Percentiles rank a stretch among this genome's conserved stretches.
Conservation (phyloP, 2,329 filamentous ascomycete species). For the Botrytis medusae region DNA sequence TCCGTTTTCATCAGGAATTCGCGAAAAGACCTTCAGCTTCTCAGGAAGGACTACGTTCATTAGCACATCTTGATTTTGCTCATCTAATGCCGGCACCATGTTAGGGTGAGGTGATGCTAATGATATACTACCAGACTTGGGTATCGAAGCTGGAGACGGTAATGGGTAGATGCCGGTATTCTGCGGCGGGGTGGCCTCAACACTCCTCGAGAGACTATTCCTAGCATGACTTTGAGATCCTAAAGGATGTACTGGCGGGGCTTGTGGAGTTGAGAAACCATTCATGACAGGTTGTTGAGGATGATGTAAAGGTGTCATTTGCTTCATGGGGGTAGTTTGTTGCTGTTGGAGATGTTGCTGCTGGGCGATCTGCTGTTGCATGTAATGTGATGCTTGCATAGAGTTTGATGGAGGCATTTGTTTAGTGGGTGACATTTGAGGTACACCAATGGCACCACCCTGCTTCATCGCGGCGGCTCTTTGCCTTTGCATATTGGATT, state of each 20-base stretch:
- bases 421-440: conserved; percentile 44
- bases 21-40: conserved; percentile 44
- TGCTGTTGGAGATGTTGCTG: conserved; percentile 52
- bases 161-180: conserved; percentile 46
- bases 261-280: conserved; percentile 49
- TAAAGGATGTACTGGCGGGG: conserved; percentile 46
- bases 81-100: conserved; percentile 25
- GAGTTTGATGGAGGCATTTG: conserved; percentile 46
- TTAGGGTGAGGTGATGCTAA: conserved; percentile 34
- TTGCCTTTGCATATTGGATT: conserved; percentile 54
- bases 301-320: conserved; percentile 45
- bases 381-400: conserved; percentile 55
- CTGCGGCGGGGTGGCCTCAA: conserved; percentile 45
- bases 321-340: conserved; percentile 50
- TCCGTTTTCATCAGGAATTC: conserved; percentile 62
- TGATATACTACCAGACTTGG: conserved; percentile 33
- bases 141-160: conserved; percentile 46
- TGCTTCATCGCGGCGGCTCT: conserved; percentile 36
- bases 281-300: conserved; percentile 50
- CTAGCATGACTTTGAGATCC: conserved; percentile 47
- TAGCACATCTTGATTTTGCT: conserved; percentile 8
- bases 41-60: conserved; percentile 26
- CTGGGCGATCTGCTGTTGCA: conserved; percentile 46
- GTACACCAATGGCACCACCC: conserved; percentile 42
- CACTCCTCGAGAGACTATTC: conserved; percentile 53